Evolutionary conservation across 495 filamentous ascomycete species (phyloP).

Genomic region (Achaetomiella virescens): DNA sequence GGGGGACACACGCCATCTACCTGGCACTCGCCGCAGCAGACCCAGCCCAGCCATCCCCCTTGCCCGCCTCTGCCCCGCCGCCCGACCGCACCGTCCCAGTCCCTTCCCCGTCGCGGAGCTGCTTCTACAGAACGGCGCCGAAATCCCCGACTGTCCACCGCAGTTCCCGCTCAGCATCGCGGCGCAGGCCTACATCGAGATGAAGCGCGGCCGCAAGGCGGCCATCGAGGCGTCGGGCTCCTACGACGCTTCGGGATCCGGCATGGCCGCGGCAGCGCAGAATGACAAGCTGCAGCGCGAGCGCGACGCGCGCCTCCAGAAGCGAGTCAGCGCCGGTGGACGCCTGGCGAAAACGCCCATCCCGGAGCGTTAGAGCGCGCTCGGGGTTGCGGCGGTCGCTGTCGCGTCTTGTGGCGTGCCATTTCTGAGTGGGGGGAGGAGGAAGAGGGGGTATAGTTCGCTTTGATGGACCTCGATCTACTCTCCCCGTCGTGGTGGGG

Average conservation of each 20-base stretch:
- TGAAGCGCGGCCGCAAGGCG: conserved; percentile 56
- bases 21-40: conserved; percentile 93
- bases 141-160: conserved; percentile 60
- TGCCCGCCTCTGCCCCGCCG: conserved; percentile 17
- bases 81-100: conserved; percentile 27
- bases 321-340: conserved; percentile 57
- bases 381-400: conserved; percentile 18
- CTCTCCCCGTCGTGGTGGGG: no score
- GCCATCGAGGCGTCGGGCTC: conserved; percentile 33
- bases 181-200: conserved; percentile 77
- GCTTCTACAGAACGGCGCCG: conserved; percentile 88
- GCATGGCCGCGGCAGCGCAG: neutral
- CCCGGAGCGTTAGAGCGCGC: conserved; percentile 45
- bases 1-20: conserved; percentile 81
- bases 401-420: conserved; percentile 23
- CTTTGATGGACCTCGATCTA: neutral
- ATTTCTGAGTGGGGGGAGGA: neutral
- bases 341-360: conserved; percentile 52
- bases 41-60: conserved; percentile 61
- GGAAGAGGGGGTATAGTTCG: conserved; percentile 2
- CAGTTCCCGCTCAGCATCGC: conserved; percentile 51
- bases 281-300: conserved; percentile 43
- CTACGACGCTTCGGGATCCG: conserved; percentile 14
- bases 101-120: conserved; percentile 87
- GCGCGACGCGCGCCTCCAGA: conserved; percentile 51